Evolutionary conservation across 768 basidiomycete species (phyloP).

Genomic region (Suillus americanus): DNA sequence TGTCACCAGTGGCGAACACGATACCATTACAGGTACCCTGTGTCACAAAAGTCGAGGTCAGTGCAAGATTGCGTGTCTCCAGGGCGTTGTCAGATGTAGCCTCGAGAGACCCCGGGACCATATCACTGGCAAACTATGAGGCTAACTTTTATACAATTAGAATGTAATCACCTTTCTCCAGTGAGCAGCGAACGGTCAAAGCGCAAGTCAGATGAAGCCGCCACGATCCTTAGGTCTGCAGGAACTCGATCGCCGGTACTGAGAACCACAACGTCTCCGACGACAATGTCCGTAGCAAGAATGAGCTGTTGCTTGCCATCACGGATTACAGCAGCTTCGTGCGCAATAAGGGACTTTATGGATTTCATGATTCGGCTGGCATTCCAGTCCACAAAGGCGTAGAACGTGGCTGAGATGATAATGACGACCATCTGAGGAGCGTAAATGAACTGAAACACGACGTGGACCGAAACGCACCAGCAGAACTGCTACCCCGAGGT

Average conservation of each 20-base stretch:
- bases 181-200: slow-evolving; percentile 57
- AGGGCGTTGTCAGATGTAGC: slow-evolving; percentile 49
- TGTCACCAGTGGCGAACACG: slow-evolving; percentile 44
- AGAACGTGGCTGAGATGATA: slow-evolving; percentile 42
- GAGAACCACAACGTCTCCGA: slow-evolving; percentile 55
- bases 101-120: slow-evolving; percentile 46
- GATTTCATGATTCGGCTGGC: slow-evolving; percentile 52
- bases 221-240: slow-evolving; percentile 56
- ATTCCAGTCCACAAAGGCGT: slow-evolving; percentile 51
- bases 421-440: slow-evolving; percentile 40
- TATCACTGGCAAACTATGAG: slow-evolving; percentile 30
- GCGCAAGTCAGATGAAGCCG: slow-evolving; percentile 50
- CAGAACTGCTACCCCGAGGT: slow-evolving; percentile 52
- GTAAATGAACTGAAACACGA: slow-evolving; percentile 11
- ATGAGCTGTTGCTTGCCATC: slow-evolving; percentile 48
- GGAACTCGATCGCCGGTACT: slow-evolving; percentile 57
- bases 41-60: slow-evolving; percentile 44
- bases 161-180: slow-evolving; percentile 38
- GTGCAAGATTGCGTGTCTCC: slow-evolving; percentile 47
- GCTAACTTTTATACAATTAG: neutral
- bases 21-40: slow-evolving; percentile 42
- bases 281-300: slow-evolving; percentile 54
- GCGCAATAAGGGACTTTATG: slow-evolving; percentile 58
- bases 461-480: slow-evolving; percentile 35
- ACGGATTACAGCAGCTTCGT: slow-evolving; percentile 55